Base-by-base conservation (phyloP, 257 asterid species). In the Solanum megistacrolobum region DNA sequence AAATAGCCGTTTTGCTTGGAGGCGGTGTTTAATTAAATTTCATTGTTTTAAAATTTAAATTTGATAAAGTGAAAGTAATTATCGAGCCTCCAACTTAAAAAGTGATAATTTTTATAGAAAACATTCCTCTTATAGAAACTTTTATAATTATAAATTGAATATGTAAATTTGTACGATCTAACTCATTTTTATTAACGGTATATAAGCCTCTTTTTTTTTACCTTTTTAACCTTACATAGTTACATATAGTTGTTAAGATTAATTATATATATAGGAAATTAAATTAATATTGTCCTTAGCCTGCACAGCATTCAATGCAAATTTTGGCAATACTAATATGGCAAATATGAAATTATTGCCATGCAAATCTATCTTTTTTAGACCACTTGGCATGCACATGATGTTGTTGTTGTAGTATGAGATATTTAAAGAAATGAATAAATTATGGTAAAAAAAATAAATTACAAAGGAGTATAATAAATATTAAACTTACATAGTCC, bases 251-350 rank as follows among this genome's bases (percentile, higher is more conserved):
- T 71, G 31, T 31, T 14, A 18, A 71, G 39, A 71, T 71, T 71
- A 71, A 71, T 2, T 31, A 14, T 71, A 31, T 31, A 31, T 32
- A 14, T 29, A 68, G 75, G 2, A 71, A 71, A 69, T 13, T 16
- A 14, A 1, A 31, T 31, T 31, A 18, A 29, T 69, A 69, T 31
- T 71, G 78, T 71, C 78, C 41, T 71, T 71, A 32, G 88, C 89
- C 92, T 91, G 93, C 87, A 84, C 13, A 79, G 86, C 90, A 91
- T 92, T 92, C 72, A 92, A 89, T 93, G 93, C 68, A 18, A 41
- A 16, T 87, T 91, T 91, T 93, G 96, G 92, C 93, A 88, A 91
- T 88, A 91, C 88, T 92, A 72, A 85, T 88, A 86, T 87, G 34
- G 78, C 62, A 48, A 65, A 71, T 69, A 83, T 78, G 68, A 74